A percentile compares a stretch with the other conserved stretches of the same genome.
Evolutionary conservation across 768 basidiomycete genomes (phyloP).

Genomic region (Postia placenta): DNA sequence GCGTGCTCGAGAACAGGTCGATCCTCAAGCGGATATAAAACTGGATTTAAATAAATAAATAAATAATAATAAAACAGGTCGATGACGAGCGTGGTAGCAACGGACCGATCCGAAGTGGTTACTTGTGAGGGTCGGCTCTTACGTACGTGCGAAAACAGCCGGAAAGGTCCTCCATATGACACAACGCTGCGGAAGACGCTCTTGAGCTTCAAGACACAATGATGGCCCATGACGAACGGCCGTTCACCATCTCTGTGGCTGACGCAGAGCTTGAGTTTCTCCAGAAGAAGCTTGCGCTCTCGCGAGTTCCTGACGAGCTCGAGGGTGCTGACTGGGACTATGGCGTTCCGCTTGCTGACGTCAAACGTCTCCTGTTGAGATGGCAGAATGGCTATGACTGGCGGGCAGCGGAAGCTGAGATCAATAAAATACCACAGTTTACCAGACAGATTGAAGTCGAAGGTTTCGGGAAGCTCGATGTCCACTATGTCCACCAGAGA

Average conservation of each 20-base stretch:
- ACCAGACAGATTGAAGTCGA: slow-evolving; percentile 28
- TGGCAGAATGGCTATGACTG: slow-evolving; percentile 28
- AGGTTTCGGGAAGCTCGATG: slow-evolving; percentile 24
- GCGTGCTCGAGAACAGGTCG: too few species aligned
- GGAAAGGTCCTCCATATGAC: too few species aligned
- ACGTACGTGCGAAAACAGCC: too few species aligned
- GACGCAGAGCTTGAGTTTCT: slow-evolving; percentile 36
- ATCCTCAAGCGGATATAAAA: too few species aligned
- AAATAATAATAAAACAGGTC: too few species aligned
- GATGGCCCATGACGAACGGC: slow-evolving; percentile 21
- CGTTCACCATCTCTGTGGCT: slow-evolving; percentile 44
- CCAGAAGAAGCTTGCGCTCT: slow-evolving; percentile 39
- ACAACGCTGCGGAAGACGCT: too few species aligned
- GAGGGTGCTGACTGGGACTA: slow-evolving; percentile 45
- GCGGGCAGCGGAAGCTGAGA: slow-evolving; percentile 22
- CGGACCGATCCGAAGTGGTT: too few species aligned
- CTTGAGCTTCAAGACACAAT: too few species aligned
- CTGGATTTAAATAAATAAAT: too few species aligned
- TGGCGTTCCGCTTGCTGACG: slow-evolving; percentile 29
- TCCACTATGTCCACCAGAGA: slow-evolving; percentile 31
- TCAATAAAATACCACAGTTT: slow-evolving; percentile 31
- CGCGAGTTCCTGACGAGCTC: slow-evolving; percentile 51
- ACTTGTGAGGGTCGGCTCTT: too few species aligned
- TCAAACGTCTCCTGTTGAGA: slow-evolving; percentile 19
- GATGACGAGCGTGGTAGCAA: too few species aligned